phyloP scores from a whole-genome alignment of 345 rosid genomes.

The Arabis hirsuta region DNA sequence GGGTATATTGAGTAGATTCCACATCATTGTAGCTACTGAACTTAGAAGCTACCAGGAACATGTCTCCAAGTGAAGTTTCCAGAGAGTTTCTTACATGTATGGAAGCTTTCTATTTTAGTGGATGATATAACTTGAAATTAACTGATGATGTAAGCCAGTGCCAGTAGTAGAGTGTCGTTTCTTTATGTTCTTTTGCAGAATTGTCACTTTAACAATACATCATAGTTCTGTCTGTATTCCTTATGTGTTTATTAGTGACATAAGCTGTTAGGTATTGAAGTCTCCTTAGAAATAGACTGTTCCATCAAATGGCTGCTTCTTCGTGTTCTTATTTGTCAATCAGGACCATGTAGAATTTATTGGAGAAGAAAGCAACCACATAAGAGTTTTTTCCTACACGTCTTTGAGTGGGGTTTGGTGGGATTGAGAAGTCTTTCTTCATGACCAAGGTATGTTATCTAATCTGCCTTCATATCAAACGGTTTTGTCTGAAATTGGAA shows the following conservation, averaged over 20 bases:
- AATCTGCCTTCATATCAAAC: conserved; percentile 29
- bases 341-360: conserved; percentile 24
- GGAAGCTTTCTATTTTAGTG: conserved; percentile 1
- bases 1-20: conserved; percentile 21
- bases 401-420: conserved; percentile 45
- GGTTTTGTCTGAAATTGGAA: conserved; percentile 23
- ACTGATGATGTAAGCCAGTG: conserved; percentile 30
- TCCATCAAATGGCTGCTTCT: conserved; percentile 39
- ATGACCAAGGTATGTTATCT: conserved; percentile 43
- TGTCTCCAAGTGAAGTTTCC: background rate
- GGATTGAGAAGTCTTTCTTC: conserved; percentile 42
- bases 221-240: conserved; percentile 5
- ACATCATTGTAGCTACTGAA: conserved; percentile 25
- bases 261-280: conserved; percentile 30
- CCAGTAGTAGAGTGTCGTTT: conserved; percentile 2
- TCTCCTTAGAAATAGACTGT: conserved; percentile 21
- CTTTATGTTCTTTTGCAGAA: background rate
- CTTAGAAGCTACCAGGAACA: conserved; percentile 10
- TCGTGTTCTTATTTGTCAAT: conserved; percentile 30
- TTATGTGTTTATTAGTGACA: conserved; percentile 29
- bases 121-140: background rate
- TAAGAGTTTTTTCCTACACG: conserved; percentile 36
- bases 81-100: background rate
- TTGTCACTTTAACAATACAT: background rate
- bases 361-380: conserved; percentile 34